Conservation (phyloP, 2,329 filamentous ascomycete genomes). For the Byssoonygena ceratinophila region DNA sequence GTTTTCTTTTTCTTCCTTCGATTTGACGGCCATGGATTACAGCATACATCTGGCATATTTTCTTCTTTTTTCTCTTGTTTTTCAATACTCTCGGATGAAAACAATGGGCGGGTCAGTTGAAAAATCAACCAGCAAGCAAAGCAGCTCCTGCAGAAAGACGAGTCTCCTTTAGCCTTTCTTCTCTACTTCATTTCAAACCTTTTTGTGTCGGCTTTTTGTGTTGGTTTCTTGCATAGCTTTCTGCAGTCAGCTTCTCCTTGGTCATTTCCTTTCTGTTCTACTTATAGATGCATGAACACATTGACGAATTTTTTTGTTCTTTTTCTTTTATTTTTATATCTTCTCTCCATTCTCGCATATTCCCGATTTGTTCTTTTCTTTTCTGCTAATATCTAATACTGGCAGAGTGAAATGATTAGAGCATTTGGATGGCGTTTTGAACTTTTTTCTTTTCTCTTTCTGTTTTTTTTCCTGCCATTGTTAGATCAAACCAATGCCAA, state of each 20-base stretch:
- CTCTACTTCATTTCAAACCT: neutral
- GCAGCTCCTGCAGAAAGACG: neutral
- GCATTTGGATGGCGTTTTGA: constrained; percentile 14
- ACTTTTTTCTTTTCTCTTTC: neutral
- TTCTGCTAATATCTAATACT: constrained; percentile 8
- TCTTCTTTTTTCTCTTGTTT: neutral
- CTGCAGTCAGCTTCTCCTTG: neutral
- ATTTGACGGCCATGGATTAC: constrained; percentile 2
- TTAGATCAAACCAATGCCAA: neutral
- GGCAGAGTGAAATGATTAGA: constrained; percentile 11
- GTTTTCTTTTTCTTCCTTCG: neutral
- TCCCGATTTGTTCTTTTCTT: constrained; percentile 1
- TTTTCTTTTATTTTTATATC: neutral
- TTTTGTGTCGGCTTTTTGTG: neutral
- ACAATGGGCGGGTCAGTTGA: constrained; percentile 10
- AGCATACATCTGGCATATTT: constrained; percentile 10
- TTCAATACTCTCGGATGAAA: neutral
- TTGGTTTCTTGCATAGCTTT: neutral
- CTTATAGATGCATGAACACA: constrained; percentile 13
- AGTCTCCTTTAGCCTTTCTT: neutral
- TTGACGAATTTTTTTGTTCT: constrained; percentile 7
- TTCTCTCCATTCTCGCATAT: neutral
- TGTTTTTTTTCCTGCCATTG: neutral
- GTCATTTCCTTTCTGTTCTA: neutral
- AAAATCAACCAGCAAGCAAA: constrained; percentile 5